Evolutionary conservation across 1,284 basidiomycete species (phyloP), one percentile per base, ranked within the genome.

Genomic region (Xanthoconium separans): DNA sequence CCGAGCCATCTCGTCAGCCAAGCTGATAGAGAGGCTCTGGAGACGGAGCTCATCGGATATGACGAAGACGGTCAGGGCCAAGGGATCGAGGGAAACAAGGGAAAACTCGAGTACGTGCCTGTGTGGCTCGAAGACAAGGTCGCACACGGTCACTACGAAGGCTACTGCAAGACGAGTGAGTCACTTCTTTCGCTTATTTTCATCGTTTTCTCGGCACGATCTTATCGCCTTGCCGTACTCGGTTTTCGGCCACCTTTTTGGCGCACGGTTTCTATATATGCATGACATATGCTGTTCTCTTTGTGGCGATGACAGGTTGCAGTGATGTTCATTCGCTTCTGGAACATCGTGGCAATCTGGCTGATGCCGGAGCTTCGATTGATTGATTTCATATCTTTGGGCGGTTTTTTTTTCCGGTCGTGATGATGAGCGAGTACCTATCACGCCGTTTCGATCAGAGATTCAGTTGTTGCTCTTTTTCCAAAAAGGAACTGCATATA

Each of bases 151-250:
- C 94, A 97, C 72, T 98, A 98, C 69, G 93, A 95, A 64, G 95
- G 95, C 0, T 98, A 98, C 75, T 98, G 95, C 84, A 99, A 99
- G 73, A 88, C 91, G 64, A 97, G 91, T 94, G 66, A 75, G 84
- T 81, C 13, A 13, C 33, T 37, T 30, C 43, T 51, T 36, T 33
- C 5, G 31, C 29, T 22, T n/a, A 15, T 20, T 33, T n/a, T 18
- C 54, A 15, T 24, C 29, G 2, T 16, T 10, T 41, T 15, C 7
- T 31, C 8, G 2, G 29, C 0, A n/a, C 33, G 30, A 59, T 56
- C 58, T 63, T 65, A 53, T 64, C 60, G 20, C 41, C 22, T n/a
- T n/a, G 8, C 20, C 15, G 18, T 40, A 15, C 39, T 24, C 24
- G 39, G 16, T 15, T 44, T 29, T 50, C 8, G 4, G 2, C 59